Base-by-base conservation (phyloP, 768 basidiomycete species). In the Amanita jacksonii region DNA sequence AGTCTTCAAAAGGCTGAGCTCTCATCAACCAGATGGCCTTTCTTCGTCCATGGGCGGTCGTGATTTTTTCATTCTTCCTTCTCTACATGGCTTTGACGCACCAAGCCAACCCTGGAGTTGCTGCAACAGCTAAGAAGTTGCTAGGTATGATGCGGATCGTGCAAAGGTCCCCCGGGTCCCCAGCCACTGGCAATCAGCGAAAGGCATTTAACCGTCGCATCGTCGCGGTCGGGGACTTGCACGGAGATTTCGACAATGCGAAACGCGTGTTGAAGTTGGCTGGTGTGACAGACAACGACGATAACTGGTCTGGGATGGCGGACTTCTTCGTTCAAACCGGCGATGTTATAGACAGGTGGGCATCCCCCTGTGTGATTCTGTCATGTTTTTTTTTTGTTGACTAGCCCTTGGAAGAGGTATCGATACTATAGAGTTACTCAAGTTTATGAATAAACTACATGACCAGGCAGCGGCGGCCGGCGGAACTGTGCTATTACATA, bases 251-350 rank as follows among this genome's bases (percentile, higher is more conserved):
- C 20, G 66, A 68, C 0, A 94, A 93, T 57, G 83, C 91, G 8
- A 74, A 73, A 50, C 73, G 68, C 31, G 90, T 97, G 16, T 67
- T 98, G 23, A 68, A 81, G 27, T 90, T 91, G 69, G 77, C 88
- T 1, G 70, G 72, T 1, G 81, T 97, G 4, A 77, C 84, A 2
- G 79, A 91, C 52, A 71, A 74, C 8, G 55, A 72, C 4, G 80
- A 80, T 1, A 68, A 81, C 43, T 98, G 94, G 94, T 76, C 78
- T 3, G 90, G 86, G 4, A 67, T 83, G 22, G 75, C 82, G 1
- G 85, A 91, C 56, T 79, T 83, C 36, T 81, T 97, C 46, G 91
- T 96, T 13, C 94, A 98, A 67, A 96, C 92, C 0, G 93, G 92
- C 2, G 92, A 97, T 62, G 92, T 96, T 24, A 86, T 97, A 44